Percentiles rank a stretch among this genome's conserved stretches.
These are phyloP conservation scores for Vinca minor DNA, from an alignment of 257 asterid genomes.

Conservation along the genomic window DNA sequence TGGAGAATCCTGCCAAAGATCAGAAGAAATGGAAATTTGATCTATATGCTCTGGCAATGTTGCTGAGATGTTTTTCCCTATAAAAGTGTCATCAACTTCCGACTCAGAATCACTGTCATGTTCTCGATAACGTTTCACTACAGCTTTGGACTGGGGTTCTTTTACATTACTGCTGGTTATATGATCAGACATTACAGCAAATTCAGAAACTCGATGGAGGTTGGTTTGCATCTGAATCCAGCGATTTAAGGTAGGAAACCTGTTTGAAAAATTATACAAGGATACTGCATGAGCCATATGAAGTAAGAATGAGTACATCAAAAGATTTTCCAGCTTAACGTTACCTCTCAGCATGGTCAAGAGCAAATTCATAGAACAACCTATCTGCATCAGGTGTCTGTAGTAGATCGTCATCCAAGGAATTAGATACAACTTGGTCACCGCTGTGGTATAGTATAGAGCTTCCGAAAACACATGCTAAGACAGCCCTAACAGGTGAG, in stretches of 20 bases:
- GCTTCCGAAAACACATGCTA: constrained; percentile 97
- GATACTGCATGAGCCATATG: constrained; percentile 13
- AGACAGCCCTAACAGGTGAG: constrained; percentile 91
- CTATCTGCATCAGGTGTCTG: constrained; percentile 72
- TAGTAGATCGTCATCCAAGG: constrained; percentile 53
- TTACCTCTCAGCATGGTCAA: constrained; percentile 96
- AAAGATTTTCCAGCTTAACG: constrained; percentile 20
- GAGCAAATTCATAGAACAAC: constrained; percentile 79
- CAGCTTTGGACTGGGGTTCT: constrained; percentile 41
- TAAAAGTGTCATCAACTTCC: constrained; percentile 69
- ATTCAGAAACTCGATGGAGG: constrained; percentile 90
- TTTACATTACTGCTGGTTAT: constrained; percentile 38
- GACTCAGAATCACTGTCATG: constrained; percentile 81
- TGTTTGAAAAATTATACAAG: constrained; percentile 29
- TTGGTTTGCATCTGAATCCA: constrained; percentile 98
- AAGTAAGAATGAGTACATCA: constrained; percentile 14
- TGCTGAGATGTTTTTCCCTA: constrained; percentile 36
- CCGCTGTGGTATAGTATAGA: constrained; percentile 70
- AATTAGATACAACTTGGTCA: constrained; percentile 60
- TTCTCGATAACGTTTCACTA: constrained; percentile 76
- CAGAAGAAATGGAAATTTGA: constrained; percentile 37
- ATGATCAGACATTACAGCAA: constrained; percentile 70
- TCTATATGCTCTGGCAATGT: constrained; percentile 48
- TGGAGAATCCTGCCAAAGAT: constrained; percentile 56
- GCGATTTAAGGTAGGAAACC: constrained; percentile 93